Percentiles rank a stretch among this genome's conserved stretches.
These are phyloP conservation scores for Bombardia bombarda DNA, from an alignment of 495 filamentous ascomycete genomes.

Conservation along the genomic window DNA sequence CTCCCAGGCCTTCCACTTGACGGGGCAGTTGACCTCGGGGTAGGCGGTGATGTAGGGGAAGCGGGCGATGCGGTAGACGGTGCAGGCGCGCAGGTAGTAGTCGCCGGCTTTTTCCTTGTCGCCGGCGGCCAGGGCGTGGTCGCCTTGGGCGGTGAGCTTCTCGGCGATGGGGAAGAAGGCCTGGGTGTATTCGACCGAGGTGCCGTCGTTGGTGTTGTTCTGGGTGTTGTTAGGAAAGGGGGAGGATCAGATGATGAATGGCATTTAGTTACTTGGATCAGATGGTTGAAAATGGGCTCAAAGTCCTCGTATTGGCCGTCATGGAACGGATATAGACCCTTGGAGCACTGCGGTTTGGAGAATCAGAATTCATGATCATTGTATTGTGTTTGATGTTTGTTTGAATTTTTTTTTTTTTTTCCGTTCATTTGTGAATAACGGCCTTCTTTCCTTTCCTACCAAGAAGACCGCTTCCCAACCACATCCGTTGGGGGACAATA, in stretches of 20 bases:
- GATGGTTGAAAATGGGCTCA: slow-evolving; percentile 55
- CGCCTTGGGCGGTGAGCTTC: slow-evolving; percentile 41
- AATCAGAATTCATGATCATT: not conserved
- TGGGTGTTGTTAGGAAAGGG: slow-evolving; percentile 12
- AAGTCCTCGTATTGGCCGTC: slow-evolving; percentile 65
- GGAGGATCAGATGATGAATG: not conserved
- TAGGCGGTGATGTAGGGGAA: slow-evolving; percentile 59
- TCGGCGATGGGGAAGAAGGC: slow-evolving; percentile 53
- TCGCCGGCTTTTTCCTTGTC: slow-evolving; percentile 45
- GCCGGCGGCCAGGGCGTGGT: slow-evolving; percentile 33
- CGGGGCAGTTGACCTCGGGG: slow-evolving; percentile 27
- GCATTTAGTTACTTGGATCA: slow-evolving; percentile 43
- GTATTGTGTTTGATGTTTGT: not conserved
- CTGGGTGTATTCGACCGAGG: slow-evolving; percentile 53
- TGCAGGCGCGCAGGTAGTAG: slow-evolving; percentile 62
- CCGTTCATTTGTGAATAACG: too few relatives aligned
- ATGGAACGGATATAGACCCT: slow-evolving; percentile 72
- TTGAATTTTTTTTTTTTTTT: not conserved
- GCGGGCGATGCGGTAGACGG: slow-evolving; percentile 64
- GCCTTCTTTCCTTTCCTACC: too few relatives aligned
- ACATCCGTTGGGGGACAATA: too few relatives aligned
- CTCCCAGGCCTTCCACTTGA: slow-evolving; percentile 57
- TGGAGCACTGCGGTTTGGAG: slow-evolving; percentile 38
- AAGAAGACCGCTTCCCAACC: too few relatives aligned
- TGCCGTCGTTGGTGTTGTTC: slow-evolving; percentile 55